phyloP scores from a whole-genome alignment of 140 eudicot species.

The Ambrosia hybrid region DNA sequence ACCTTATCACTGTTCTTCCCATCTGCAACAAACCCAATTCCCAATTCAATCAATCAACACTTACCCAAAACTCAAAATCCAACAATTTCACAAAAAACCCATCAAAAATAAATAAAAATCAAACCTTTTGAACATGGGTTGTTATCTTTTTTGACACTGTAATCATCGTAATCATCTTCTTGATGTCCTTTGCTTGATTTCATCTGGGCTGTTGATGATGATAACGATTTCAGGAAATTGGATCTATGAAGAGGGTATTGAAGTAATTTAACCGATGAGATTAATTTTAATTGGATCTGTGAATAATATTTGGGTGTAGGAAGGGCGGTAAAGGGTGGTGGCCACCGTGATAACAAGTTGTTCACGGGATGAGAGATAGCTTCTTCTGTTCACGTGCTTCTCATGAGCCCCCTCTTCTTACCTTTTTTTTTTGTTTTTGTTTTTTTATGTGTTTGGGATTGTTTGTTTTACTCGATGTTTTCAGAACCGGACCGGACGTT shows the following conservation, averaged over 20 bases:
- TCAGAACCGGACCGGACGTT: too few relatives aligned
- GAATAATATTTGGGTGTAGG: too few relatives aligned
- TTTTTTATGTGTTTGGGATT: neutral
- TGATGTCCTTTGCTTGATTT: constrained; percentile 61
- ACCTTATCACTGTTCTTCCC: constrained; percentile 49
- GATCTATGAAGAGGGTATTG: constrained; percentile 1
- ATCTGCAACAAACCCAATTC: constrained; percentile 47
- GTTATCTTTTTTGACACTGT: constrained; percentile 46
- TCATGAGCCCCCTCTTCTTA: constrained; percentile 28
- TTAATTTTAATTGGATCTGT: too few relatives aligned
- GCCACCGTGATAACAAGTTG: constrained; percentile 26
- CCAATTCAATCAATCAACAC: too few relatives aligned
- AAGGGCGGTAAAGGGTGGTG: constrained; percentile 18
- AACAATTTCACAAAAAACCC: neutral
- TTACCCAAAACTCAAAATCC: constrained; percentile 1
- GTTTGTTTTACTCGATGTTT: too few relatives aligned
- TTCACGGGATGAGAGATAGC: constrained; percentile 23
- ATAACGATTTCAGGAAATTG: neutral
- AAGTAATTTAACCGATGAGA: too few relatives aligned
- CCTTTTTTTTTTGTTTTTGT: constrained; percentile 19
- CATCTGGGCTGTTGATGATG: constrained; percentile 28
- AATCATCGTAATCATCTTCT: constrained; percentile 62
- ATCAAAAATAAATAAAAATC: neutral
- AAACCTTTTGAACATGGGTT: constrained; percentile 49
- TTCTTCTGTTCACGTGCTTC: constrained; percentile 39